These are phyloP conservation scores for Pythium pectinolyticum DNA, from an alignment of 352 stramenopile genomes.

Conservation along the genomic window DNA sequence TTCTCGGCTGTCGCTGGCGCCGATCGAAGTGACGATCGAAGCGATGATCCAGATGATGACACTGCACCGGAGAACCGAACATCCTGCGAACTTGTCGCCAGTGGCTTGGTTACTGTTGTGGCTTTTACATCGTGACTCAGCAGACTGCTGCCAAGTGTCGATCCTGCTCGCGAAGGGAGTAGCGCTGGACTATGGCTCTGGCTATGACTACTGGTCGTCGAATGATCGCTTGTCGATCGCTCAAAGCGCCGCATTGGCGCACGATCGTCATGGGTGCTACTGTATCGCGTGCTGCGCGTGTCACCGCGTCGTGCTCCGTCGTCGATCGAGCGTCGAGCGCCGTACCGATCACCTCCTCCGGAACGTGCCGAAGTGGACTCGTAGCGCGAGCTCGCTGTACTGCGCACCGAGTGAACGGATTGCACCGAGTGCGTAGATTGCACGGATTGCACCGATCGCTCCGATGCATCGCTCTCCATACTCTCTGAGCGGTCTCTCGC, in stretches of 20 bases:
- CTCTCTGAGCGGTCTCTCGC: constrained; percentile 19
- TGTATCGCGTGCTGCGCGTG: constrained; percentile 7
- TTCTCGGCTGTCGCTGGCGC: too few relatives aligned
- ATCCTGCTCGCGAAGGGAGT: constrained; percentile 14
- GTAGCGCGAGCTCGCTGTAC: constrained; percentile 22
- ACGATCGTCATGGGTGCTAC: constrained; percentile 4
- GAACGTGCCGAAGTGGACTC: constrained; percentile 16
- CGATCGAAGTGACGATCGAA: not conserved
- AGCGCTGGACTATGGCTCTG: not conserved
- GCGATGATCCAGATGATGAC: constrained; percentile 9
- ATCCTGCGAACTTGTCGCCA: constrained; percentile 53
- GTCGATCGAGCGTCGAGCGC: constrained; percentile 15
- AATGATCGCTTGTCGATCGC: constrained; percentile 24
- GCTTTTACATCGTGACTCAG: constrained; percentile 5
- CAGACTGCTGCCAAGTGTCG: constrained; percentile 18
- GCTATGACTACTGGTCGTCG: constrained; percentile 5
- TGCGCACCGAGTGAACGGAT: constrained; percentile 22
- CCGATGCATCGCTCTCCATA: constrained; percentile 29
- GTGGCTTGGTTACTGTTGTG: constrained; percentile 21
- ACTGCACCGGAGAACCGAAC: constrained; percentile 32
- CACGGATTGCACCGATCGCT: constrained; percentile 16
- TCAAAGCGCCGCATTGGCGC: constrained; percentile 12
- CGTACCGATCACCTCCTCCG: constrained; percentile 7
- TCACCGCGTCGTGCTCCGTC: constrained; percentile 6
- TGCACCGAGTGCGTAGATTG: constrained; percentile 20